Base-by-base conservation (phyloP, 345 rosid species). In the Trapa bicornis region DNA sequence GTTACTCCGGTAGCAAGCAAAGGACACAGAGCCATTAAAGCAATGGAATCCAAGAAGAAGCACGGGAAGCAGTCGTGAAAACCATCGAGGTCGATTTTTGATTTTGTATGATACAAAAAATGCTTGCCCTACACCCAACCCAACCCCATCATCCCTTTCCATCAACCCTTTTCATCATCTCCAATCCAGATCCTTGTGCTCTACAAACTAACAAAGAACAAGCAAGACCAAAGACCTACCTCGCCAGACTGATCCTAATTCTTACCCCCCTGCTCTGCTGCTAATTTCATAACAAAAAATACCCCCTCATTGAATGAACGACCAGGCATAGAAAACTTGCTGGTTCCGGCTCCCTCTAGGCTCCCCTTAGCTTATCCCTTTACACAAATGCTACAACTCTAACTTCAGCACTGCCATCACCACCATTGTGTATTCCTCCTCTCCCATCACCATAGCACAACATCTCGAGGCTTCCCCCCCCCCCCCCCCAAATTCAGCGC, bases 71-170 rank as follows among this genome's bases (percentile, higher is more conserved):
- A 22, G 29, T 35, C 60, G 22, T 54, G 60, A n/a, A 54, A 5
- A n/a, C 60, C 33, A 54, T 22, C 1, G 60, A 16, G 60, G 60
- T 8, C 60, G n/a, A 33, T 22, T 52, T 54, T 22, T 54, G 60
- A 22, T 16, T 3, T 52, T n/a, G 41, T 71, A 65, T 56, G 65
- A 33, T 71, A 65, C 74, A 66, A 71, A 71, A 56, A 53, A 38
- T 41, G 29, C 36, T 15, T 53, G 65, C 33, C 42, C 68, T 32
- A 53, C 60, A 33, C n/a, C 60, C 60, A 54, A 54, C 60, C 60
- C 60, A 5, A 17, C 22, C 11, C 22, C 8, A 0, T 22, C 29
- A 22, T 22, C 29, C 29, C 29, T 22, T 22, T 22, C 29, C 33
- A 15, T 54, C 60, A 15, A 54, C 32, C 58, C 17, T 53, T 33